A percentile compares a stretch with the other conserved stretches of the same genome.
Conservation (phyloP, 140 eudicot species). For the Senecio squalidus region DNA sequence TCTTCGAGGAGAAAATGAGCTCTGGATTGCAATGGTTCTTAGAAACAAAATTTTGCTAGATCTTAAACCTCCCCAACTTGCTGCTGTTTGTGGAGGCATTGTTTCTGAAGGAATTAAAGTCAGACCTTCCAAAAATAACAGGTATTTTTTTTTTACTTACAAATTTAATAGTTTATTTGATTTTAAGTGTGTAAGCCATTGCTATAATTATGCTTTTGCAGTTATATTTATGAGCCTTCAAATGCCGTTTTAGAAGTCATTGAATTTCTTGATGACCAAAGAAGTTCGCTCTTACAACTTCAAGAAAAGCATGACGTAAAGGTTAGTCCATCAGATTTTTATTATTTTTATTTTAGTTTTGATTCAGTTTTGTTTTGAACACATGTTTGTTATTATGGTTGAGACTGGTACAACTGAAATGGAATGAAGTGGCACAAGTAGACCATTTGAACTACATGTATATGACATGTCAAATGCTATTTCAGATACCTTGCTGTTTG, state of each 20-base stretch:
- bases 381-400: no score
- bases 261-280: constrained; percentile 63
- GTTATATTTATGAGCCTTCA: constrained; percentile 86
- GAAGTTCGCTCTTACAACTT: constrained; percentile 60
- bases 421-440: no score
- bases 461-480: constrained; percentile 18
- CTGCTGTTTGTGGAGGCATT: constrained; percentile 91
- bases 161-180: neutral
- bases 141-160: constrained; percentile 28
- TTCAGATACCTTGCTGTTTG: constrained; percentile 91
- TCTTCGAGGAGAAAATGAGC: constrained; percentile 96
- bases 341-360: neutral
- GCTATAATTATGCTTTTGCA: constrained; percentile 31
- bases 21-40: constrained; percentile 95
- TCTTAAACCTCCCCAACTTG: constrained; percentile 88
- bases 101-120: constrained; percentile 95
- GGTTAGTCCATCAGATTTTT: constrained; percentile 37
- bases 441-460: neutral
- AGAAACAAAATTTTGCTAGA: constrained; percentile 67
- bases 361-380: no score
- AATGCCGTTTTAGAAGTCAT: constrained; percentile 61
- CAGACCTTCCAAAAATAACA: constrained; percentile 84
- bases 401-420: no score
- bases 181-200: constrained; percentile 2
- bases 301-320: constrained; percentile 90